These are phyloP conservation scores for Blastomyces percursus DNA, from an alignment of 2,329 filamentous ascomycete genomes.

Conservation along the genomic window DNA sequence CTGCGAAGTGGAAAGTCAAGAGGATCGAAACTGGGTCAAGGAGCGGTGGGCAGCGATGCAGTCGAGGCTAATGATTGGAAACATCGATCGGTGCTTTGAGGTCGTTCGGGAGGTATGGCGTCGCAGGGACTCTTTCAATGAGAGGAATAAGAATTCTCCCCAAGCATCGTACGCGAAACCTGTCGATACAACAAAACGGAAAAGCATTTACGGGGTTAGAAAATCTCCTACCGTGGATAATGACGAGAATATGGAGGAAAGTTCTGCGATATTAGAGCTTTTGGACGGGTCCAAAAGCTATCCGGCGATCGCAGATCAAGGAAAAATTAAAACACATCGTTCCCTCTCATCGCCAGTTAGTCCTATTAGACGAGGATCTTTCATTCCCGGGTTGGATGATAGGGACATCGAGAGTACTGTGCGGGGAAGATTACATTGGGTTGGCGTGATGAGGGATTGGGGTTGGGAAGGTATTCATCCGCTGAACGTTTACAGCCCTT, in stretches of 20 bases:
- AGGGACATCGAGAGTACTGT: conserved; percentile 53
- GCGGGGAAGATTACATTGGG: conserved; percentile 56
- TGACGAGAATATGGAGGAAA: neutral
- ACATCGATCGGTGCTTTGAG: conserved; percentile 54
- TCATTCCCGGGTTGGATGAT: conserved; percentile 28
- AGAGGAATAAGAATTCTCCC: conserved; percentile 27
- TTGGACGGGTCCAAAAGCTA: neutral
- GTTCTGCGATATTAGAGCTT: neutral
- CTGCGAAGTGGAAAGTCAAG: conserved; percentile 48
- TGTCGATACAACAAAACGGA: conserved; percentile 14
- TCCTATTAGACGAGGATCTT: conserved; percentile 21
- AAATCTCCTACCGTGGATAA: neutral
- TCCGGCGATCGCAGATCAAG: conserved; percentile 18
- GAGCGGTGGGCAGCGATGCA: conserved; percentile 53
- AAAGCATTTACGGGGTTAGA: neutral
- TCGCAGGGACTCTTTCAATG: conserved; percentile 46
- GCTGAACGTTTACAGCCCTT: neutral
- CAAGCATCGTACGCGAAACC: conserved; percentile 17
- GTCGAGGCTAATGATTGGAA: conserved; percentile 53
- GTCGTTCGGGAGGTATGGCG: conserved; percentile 58
- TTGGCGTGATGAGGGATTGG: conserved; percentile 61
- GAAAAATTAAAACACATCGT: neutral
- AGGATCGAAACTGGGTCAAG: conserved; percentile 54
- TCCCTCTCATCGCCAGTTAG: conserved; percentile 8
- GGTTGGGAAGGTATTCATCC: conserved; percentile 51